Conservation (phyloP, 2,329 filamentous ascomycete species). For the Aspergillus brunneoviolaceus region DNA sequence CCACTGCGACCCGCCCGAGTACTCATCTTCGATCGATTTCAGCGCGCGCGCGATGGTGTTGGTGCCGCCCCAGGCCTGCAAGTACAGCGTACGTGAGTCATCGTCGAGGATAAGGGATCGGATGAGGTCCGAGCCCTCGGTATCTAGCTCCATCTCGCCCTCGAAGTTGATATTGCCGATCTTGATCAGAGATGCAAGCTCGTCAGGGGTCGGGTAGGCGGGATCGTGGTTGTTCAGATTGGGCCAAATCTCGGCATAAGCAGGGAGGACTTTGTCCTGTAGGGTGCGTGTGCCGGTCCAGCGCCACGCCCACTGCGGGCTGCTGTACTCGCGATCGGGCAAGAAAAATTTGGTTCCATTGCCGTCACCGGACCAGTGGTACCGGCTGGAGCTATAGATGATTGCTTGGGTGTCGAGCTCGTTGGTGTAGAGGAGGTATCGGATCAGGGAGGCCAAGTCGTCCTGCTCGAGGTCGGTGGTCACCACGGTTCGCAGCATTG, state of each 20-base stretch:
- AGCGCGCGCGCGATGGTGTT: slow-evolving; percentile 7
- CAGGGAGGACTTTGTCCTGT: slow-evolving; percentile 1
- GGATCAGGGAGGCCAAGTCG: slow-evolving; percentile 6
- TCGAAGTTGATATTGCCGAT: slow-evolving; percentile 5
- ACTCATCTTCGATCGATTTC: slow-evolving; percentile 3
- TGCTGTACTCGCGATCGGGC: too few relatives aligned
- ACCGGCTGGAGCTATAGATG: slow-evolving; percentile 1
- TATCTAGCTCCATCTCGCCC: slow-evolving; percentile 5
- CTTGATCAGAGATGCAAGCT: neutral
- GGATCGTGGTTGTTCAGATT: slow-evolving; percentile 7
- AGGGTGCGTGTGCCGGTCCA: slow-evolving; percentile 2
- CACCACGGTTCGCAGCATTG: neutral
- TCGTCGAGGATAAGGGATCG: neutral
- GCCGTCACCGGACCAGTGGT: slow-evolving; percentile 6
- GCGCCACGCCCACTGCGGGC: neutral
- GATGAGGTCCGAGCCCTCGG: slow-evolving; percentile 4
- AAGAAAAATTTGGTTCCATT: neutral
- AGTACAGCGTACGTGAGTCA: neutral
- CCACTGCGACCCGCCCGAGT: neutral
- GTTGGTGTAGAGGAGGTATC: slow-evolving; percentile 10
- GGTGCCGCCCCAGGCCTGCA: slow-evolving; percentile 7
- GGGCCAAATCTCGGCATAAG: neutral
- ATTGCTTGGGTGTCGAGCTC: slow-evolving; percentile 7
- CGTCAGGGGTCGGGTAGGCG: neutral
- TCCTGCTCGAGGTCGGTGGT: slow-evolving; percentile 7